Conservation (phyloP, 2,329 filamentous ascomycete genomes). For the Cryphonectria carpinicola region DNA sequence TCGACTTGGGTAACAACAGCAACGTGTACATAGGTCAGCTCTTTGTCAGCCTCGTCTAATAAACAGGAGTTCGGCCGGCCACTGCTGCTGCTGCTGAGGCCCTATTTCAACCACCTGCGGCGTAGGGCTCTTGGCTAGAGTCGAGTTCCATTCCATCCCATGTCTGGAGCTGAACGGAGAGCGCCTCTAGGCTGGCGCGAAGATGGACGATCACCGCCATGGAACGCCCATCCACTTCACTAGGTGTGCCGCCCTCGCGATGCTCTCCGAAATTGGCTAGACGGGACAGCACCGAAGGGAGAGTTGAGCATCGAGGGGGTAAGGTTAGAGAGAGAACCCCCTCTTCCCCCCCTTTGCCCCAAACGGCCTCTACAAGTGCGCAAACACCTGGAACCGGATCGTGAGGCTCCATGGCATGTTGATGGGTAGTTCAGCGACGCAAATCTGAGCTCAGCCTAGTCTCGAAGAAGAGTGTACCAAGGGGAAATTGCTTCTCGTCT, state of each 20-base stretch:
- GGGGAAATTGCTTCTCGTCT: not conserved
- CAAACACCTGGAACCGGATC: not conserved
- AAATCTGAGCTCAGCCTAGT: not conserved
- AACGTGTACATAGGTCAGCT: not conserved
- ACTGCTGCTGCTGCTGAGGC: not conserved
- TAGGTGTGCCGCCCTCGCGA: not conserved
- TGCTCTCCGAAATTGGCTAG: not conserved
- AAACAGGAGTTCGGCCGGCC: not conserved
- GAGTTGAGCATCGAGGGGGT: not conserved
- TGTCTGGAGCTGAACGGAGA: not conserved
- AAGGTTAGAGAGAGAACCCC: not conserved
- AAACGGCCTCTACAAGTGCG: not conserved
- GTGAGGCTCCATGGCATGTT: not conserved
- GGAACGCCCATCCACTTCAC: not conserved
- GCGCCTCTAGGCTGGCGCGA: not conserved
- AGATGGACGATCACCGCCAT: not conserved
- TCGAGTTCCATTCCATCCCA: not conserved
- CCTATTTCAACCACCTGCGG: not conserved
- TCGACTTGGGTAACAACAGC: not conserved
- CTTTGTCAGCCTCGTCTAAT: slow-evolving; percentile 8
- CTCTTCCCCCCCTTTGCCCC: not conserved
- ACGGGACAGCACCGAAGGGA: not conserved
- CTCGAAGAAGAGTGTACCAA: not conserved
- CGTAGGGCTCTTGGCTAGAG: not conserved
- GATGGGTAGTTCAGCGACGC: not conserved